phyloP scores from a whole-genome alignment of 2,329 filamentous ascomycete species.

The Amesomyces nigricolor region DNA sequence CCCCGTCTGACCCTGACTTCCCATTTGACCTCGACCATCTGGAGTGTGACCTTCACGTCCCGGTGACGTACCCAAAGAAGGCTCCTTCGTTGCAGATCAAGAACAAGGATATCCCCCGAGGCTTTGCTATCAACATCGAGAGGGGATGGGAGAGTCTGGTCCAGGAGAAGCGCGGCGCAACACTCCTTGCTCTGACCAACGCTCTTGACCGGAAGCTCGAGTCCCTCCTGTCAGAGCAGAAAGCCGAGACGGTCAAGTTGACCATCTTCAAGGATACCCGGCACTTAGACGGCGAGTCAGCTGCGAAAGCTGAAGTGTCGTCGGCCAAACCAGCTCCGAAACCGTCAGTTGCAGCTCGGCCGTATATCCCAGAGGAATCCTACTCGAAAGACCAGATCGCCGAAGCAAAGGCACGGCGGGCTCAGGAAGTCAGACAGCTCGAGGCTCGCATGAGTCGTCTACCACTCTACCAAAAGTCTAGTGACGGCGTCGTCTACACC shows the following conservation, averaged over 20 bases:
- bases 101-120: conserved; percentile 48
- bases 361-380: conserved; percentile 41
- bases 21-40: conserved; percentile 68
- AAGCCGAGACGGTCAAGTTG: conserved; percentile 67
- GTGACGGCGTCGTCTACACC: conserved; percentile 64
- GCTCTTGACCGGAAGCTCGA: conserved; percentile 69
- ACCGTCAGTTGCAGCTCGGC: conserved; percentile 10
- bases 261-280: conserved; percentile 55
- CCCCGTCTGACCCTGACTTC: conserved; percentile 77
- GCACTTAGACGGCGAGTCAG: conserved; percentile 33
- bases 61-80: conserved; percentile 54
- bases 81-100: conserved; percentile 56
- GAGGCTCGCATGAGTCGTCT: conserved; percentile 68
- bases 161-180: conserved; percentile 47
- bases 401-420: conserved; percentile 57
- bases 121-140: conserved; percentile 71
- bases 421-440: conserved; percentile 63
- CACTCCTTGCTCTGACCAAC: conserved; percentile 62
- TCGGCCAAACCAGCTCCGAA: conserved; percentile 1
- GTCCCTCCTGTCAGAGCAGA: conserved; percentile 60
- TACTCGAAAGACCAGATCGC: conserved; percentile 56
- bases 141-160: conserved; percentile 64
- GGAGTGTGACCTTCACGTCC: conserved; percentile 62
- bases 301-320: background rate
- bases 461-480: conserved; percentile 60